Conservation (phyloP, 2,329 filamentous ascomycete genomes). For the Ophiosphaerella herpotricha region DNA sequence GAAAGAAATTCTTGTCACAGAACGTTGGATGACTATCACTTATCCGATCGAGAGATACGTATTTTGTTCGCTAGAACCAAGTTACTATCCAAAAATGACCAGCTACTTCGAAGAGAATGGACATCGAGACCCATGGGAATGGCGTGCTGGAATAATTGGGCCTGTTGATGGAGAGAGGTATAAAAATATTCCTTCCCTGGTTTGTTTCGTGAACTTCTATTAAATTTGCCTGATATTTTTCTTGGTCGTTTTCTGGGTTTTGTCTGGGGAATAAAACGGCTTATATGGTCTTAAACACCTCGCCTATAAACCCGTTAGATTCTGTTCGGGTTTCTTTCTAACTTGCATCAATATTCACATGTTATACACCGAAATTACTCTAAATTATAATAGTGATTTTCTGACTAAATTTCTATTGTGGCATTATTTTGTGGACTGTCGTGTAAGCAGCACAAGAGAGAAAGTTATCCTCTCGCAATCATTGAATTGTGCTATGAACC, state of each 20-base stretch:
- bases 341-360: background rate
- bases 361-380: too few species aligned
- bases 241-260: background rate
- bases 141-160: background rate
- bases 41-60: constrained; percentile 7
- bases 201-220: background rate
- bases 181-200: background rate
- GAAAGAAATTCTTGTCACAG: constrained; percentile 6
- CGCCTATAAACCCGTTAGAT: background rate
- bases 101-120: constrained; percentile 1
- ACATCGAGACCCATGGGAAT: constrained; percentile 1
- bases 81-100: background rate
- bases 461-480: background rate
- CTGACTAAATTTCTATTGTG: background rate
- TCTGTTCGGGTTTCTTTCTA: background rate
- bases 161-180: background rate
- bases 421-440: background rate
- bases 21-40: constrained; percentile 3
- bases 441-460: background rate
- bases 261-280: background rate
- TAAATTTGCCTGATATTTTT: background rate
- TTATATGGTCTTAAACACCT: background rate
- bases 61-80: constrained; percentile 1
- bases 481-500: background rate
- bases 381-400: background rate